Evolutionary conservation across 345 rosid species (phyloP).

Genomic region (Salix caprea): DNA sequence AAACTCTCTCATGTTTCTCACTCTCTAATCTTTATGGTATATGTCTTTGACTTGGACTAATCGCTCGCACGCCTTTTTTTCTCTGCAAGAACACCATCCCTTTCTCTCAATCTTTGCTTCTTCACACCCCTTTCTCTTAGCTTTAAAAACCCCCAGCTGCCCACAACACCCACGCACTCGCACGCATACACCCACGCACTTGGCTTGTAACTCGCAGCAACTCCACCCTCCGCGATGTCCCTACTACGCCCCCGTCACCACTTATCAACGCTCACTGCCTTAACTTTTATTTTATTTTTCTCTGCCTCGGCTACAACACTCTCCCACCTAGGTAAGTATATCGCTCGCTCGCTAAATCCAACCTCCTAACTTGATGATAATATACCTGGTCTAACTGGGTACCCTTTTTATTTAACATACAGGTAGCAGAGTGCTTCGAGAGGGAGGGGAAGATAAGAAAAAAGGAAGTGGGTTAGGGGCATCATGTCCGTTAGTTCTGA

Average conservation of each 20-base stretch:
- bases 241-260: slow-evolving; percentile 34
- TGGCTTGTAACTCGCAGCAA: neutral
- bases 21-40: slow-evolving; percentile 11
- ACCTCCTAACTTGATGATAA: too few species aligned
- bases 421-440: slow-evolving; percentile 18
- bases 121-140: neutral
- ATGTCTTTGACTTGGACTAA: slow-evolving; percentile 39
- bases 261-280: slow-evolving; percentile 37
- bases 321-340: slow-evolving; percentile 32
- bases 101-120: neutral
- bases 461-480: slow-evolving; percentile 23
- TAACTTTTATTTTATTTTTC: slow-evolving; percentile 54
- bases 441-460: slow-evolving; percentile 30
- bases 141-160: neutral
- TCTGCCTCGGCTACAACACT: slow-evolving; percentile 31
- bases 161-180: neutral
- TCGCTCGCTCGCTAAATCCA: neutral
- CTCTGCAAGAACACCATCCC: neutral
- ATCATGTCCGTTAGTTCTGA: slow-evolving; percentile 17
- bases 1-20: slow-evolving; percentile 9
- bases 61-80: neutral
- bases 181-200: neutral
- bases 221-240: slow-evolving; percentile 47
- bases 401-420: slow-evolving; percentile 5
- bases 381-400: neutral